Evolutionary conservation across 805 yeast species (phyloP).

Genomic region (Ogataea kodamae): DNA sequence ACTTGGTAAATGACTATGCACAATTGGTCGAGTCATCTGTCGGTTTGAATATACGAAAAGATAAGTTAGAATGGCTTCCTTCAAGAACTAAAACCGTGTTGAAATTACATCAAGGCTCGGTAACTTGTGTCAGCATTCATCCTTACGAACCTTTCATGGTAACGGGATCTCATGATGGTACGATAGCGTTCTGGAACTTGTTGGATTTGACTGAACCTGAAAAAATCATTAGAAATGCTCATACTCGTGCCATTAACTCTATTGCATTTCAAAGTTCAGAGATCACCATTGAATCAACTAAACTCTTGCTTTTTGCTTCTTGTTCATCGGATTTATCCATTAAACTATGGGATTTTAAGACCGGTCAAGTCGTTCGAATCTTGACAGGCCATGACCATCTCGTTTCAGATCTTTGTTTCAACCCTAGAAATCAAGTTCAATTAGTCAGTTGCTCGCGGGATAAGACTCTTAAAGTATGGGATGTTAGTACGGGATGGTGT

Average conservation of each 20-base stretch:
- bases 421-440: conserved; percentile 41
- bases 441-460: conserved; percentile 66
- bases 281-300: conserved; percentile 21
- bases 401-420: conserved; percentile 60
- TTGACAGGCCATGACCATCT: conserved; percentile 87
- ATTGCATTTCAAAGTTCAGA: conserved; percentile 53
- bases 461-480: conserved; percentile 60
- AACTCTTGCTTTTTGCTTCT: conserved; percentile 41
- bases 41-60: conserved; percentile 16
- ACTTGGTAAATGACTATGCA: conserved; percentile 36
- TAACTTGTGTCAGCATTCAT: conserved; percentile 66
- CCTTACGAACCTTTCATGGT: conserved; percentile 66
- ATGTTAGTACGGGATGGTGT: conserved; percentile 64
- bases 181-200: conserved; percentile 67
- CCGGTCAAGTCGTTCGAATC: conserved; percentile 41
- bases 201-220: conserved; percentile 59
- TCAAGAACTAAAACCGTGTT: conserved; percentile 40
- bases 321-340: conserved; percentile 52
- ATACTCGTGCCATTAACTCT: conserved; percentile 63
- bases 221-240: conserved; percentile 60
- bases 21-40: conserved; percentile 14
- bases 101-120: conserved; percentile 55
- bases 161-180: conserved; percentile 70
- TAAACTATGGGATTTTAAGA: conserved; percentile 64
- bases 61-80: conserved; percentile 63